A percentile compares a stretch with the other conserved stretches of the same genome.
These are phyloP conservation scores for Pulveroboletus sp. DNA, from an alignment of 768 basidiomycete species.

Conservation along the genomic window DNA sequence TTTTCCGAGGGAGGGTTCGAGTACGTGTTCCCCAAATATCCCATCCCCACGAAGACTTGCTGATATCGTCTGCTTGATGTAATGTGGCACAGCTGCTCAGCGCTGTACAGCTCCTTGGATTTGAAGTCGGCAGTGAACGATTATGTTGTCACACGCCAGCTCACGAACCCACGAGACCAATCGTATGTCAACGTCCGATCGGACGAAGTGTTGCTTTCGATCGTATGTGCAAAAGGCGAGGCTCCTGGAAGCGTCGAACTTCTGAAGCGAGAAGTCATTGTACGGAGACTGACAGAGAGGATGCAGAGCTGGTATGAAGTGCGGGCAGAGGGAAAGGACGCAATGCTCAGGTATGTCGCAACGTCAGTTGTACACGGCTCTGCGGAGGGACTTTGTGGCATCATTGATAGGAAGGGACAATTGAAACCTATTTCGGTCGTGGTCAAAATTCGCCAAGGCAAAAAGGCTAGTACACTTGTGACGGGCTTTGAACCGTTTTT, in stretches of 20 bases:
- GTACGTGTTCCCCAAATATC: constrained; percentile 37
- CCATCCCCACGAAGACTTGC: not conserved
- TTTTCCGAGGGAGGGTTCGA: constrained; percentile 61
- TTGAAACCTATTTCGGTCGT: constrained; percentile 65
- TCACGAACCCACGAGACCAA: constrained; percentile 63
- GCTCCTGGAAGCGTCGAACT: constrained; percentile 39
- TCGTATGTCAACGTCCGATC: constrained; percentile 59
- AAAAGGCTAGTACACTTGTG: constrained; percentile 71
- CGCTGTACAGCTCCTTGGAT: constrained; percentile 52
- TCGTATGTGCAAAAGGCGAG: constrained; percentile 35
- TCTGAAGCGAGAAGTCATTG: constrained; percentile 62
- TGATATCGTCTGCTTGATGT: not conserved
- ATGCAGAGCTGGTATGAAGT: constrained; percentile 82
- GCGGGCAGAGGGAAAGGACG: constrained; percentile 48
- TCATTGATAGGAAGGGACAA: constrained; percentile 60
- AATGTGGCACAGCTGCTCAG: constrained; percentile 38
- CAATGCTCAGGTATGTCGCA: constrained; percentile 50
- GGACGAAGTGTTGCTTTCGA: constrained; percentile 41
- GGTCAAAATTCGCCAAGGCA: constrained; percentile 71
- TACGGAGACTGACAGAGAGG: constrained; percentile 46
- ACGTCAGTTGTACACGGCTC: not conserved
- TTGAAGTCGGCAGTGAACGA: constrained; percentile 52
- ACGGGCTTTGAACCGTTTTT: constrained; percentile 78
- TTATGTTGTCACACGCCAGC: constrained; percentile 56
- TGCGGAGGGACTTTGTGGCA: not conserved